Evolutionary conservation across 352 stramenopile genomes (phyloP).

Genomic region (Globisporangium orthogonon): DNA sequence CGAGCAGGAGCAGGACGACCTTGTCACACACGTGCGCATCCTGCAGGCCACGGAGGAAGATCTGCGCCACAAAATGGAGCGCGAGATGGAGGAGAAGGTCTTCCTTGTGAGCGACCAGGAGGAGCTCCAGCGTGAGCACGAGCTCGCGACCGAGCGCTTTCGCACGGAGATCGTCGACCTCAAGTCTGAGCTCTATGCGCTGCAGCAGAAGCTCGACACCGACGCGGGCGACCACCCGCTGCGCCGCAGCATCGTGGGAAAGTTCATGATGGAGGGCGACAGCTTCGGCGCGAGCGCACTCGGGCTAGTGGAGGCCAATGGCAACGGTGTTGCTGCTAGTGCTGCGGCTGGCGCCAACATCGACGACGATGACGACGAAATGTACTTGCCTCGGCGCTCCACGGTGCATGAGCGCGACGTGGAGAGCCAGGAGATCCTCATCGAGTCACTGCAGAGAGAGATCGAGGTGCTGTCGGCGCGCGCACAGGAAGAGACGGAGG

Average conservation of each 20-base stretch:
- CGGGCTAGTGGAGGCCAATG: background rate
- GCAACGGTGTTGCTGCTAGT: background rate
- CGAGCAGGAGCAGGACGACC: conserved; percentile 72
- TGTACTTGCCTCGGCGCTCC: conserved; percentile 28
- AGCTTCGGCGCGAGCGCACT: conserved; percentile 17
- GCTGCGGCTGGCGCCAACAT: background rate
- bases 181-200: conserved; percentile 73
- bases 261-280: conserved; percentile 9
- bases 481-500: conserved; percentile 62
- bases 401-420: conserved; percentile 56
- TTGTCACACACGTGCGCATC: conserved; percentile 77
- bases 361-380: conserved; percentile 19
- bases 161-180: conserved; percentile 83
- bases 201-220: conserved; percentile 59
- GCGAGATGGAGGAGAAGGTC: conserved; percentile 83
- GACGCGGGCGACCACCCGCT: background rate
- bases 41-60: conserved; percentile 74
- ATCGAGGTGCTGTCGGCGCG: conserved; percentile 55
- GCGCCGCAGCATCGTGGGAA: conserved; percentile 10
- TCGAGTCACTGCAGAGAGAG: conserved; percentile 59
- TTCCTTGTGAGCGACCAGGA: conserved; percentile 80
- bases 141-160: conserved; percentile 70
- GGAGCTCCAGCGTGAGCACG: conserved; percentile 74
- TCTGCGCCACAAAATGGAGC: conserved; percentile 76
- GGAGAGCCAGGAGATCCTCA: conserved; percentile 53